Conservation (phyloP, 768 basidiomycete genomes). For the Thelephora aurantiotincta region DNA sequence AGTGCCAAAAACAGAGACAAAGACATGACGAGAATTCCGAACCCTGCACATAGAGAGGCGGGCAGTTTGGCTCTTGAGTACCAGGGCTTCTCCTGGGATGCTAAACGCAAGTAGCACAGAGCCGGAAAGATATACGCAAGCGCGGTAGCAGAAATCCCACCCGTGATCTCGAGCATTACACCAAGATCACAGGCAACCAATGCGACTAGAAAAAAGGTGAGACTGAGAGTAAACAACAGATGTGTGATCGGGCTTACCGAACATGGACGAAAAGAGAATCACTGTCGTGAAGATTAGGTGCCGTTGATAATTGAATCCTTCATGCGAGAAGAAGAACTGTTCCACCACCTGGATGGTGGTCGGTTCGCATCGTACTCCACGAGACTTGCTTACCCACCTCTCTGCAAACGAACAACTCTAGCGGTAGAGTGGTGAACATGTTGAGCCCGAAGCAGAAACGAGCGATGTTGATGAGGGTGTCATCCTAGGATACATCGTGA, state of each 20-base stretch:
- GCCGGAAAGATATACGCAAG: slow-evolving; percentile 91
- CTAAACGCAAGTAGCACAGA: slow-evolving; percentile 71
- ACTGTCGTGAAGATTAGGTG: slow-evolving; percentile 86
- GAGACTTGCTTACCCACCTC: slow-evolving; percentile 48
- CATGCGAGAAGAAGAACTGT: slow-evolving; percentile 88
- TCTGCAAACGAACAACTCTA: slow-evolving; percentile 94
- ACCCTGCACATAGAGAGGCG: slow-evolving; percentile 54
- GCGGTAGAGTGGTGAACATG: slow-evolving; percentile 96
- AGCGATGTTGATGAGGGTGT: slow-evolving; percentile 89
- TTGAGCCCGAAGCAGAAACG: slow-evolving; percentile 89
- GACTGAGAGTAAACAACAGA: background rate
- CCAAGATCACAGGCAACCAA: slow-evolving; percentile 92
- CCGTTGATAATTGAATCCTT: slow-evolving; percentile 65
- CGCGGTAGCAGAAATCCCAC: slow-evolving; percentile 87
- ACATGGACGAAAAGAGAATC: slow-evolving; percentile 70
- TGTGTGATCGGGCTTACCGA: slow-evolving; percentile 39
- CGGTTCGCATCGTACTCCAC: background rate
- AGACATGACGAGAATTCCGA: slow-evolving; percentile 65
- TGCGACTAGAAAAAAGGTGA: slow-evolving; percentile 41
- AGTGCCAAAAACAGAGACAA: slow-evolving; percentile 70
- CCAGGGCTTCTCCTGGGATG: slow-evolving; percentile 43
- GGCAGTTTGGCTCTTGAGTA: slow-evolving; percentile 61
- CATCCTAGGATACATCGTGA: slow-evolving; percentile 29
- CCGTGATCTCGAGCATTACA: slow-evolving; percentile 96
- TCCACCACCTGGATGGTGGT: slow-evolving; percentile 63